These are phyloP conservation scores for Penicillium pulvis DNA, from an alignment of 495 filamentous ascomycete genomes.

Conservation along the genomic window DNA sequence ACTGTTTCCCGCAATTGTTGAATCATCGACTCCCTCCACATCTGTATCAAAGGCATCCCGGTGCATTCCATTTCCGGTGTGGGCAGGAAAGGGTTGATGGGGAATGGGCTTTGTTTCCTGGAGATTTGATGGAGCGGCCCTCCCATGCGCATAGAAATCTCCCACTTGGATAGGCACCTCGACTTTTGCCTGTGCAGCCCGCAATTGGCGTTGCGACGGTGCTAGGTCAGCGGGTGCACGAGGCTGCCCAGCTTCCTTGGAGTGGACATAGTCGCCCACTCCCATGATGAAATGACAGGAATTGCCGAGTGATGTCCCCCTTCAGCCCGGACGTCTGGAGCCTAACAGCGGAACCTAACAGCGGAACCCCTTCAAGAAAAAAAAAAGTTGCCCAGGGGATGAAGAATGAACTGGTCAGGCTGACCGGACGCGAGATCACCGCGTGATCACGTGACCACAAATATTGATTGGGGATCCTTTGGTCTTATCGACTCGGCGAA, in stretches of 20 bases:
- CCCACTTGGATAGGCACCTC: slow-evolving; percentile 32
- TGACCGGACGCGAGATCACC: slow-evolving; percentile 30
- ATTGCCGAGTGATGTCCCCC: neutral
- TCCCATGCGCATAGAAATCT: slow-evolving; percentile 24
- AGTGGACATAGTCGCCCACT: slow-evolving; percentile 49
- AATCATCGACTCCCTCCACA: slow-evolving; percentile 50
- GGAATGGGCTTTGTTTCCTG: slow-evolving; percentile 20
- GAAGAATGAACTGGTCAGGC: slow-evolving; percentile 10
- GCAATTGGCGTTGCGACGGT: slow-evolving; percentile 33
- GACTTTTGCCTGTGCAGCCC: slow-evolving; percentile 42
- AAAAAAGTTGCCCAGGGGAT: slow-evolving; percentile 6
- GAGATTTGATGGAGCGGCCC: slow-evolving; percentile 16
- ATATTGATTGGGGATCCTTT: neutral
- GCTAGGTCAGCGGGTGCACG: slow-evolving; percentile 28
- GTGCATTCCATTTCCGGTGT: slow-evolving; percentile 23
- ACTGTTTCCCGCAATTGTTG: slow-evolving; percentile 47
- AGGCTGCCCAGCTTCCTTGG: slow-evolving; percentile 40
- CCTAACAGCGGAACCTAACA: neutral
- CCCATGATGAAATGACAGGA: slow-evolving; percentile 34
- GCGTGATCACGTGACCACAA: slow-evolving; percentile 44
- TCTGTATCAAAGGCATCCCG: slow-evolving; percentile 50
- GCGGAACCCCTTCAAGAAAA: neutral
- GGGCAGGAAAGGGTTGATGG: slow-evolving; percentile 8
- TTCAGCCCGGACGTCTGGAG: neutral
- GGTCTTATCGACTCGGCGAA: too few relatives aligned